Conservation (phyloP, 495 filamentous ascomycete species). For the Penicillium angulare region DNA sequence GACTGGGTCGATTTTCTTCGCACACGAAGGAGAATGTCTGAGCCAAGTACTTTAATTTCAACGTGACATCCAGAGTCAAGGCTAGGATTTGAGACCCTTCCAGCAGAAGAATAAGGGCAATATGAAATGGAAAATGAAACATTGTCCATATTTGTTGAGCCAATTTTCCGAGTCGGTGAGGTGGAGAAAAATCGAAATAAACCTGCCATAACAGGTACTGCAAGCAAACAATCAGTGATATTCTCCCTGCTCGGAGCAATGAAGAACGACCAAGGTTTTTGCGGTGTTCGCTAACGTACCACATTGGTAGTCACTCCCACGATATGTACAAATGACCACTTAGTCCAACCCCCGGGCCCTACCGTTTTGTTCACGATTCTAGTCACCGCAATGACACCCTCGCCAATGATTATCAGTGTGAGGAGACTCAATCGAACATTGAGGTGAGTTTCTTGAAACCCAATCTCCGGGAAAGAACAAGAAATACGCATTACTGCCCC, state of each 20-base stretch:
- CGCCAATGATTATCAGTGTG: constrained; percentile 68
- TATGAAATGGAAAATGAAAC: constrained; percentile 69
- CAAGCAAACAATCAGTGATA: too few species aligned
- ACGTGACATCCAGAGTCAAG: constrained; percentile 36
- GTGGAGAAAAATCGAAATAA: constrained; percentile 62
- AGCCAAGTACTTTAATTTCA: constrained; percentile 39
- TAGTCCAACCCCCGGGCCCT: constrained; percentile 49
- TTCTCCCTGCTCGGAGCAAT: too few species aligned
- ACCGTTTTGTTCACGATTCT: constrained; percentile 57
- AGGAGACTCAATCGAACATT: constrained; percentile 65
- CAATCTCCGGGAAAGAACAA: constrained; percentile 51
- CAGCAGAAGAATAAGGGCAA: constrained; percentile 61
- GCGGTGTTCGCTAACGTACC: constrained; percentile 45
- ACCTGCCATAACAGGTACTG: constrained; percentile 69
- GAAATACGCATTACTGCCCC: constrained; percentile 54
- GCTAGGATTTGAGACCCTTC: constrained; percentile 52
- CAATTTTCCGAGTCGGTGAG: constrained; percentile 45
- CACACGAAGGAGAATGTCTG: constrained; percentile 43
- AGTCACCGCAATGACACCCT: constrained; percentile 57
- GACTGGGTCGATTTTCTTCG: constrained; percentile 35
- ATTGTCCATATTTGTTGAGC: constrained; percentile 63
- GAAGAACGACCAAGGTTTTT: too few species aligned
- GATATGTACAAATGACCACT: constrained; percentile 51
- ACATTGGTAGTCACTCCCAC: constrained; percentile 45
- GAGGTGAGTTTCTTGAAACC: constrained; percentile 64